Base-by-base conservation (phyloP, 1,284 basidiomycete genomes). In the Amylostereum areolatum region DNA sequence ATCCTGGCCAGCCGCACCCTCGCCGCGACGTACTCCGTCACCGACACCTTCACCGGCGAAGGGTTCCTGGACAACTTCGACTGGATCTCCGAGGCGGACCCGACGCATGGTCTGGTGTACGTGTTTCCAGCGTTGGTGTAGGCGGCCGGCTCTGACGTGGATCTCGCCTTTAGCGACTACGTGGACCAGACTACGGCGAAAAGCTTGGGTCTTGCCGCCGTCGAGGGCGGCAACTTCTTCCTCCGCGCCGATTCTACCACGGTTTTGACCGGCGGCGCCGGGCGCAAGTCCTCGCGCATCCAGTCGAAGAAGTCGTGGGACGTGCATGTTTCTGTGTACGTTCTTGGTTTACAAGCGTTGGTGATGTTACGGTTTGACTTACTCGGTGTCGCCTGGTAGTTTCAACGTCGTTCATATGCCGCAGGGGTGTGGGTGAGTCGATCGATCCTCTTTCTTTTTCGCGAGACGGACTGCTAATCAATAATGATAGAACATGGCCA, bases 401-500 rank as follows among this genome's bases (percentile, higher is more conserved):
- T 80, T 79, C 57, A 73, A 78, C 56, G 64, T 80, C 48, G 67
- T 71, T 27, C 75, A 76, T 52, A 77, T 77, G 72, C 75, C 85
- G 2, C 69, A 80, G 59, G 85, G 82, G 28, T 86, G 84, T 56
- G 80, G 76, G 83, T 85, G 82, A 43, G 25, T 85, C 54, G 60
- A 80, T 69, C 9, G 5, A 36, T 45, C 27, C 36, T 45, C 36
- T 46, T 33, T 30, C 41, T 43, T 27, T 24, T 50, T 32, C 28
- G 25, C n/a, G 34, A 35, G 31, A 27, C n/a, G 8, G 9, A 35
- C 34, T n/a, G 9, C n/a, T 8, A 35, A 8, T 35, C 34, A 35
- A 35, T 35, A 9, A 35, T 45, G 31, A 34, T 52, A 67, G 63
- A 7, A 67, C 65, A 10, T 69, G 68, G 68, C 68, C 69, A 65